phyloP scores from a whole-genome alignment of 257 asterid genomes.

The Solanum ossicruentum region DNA sequence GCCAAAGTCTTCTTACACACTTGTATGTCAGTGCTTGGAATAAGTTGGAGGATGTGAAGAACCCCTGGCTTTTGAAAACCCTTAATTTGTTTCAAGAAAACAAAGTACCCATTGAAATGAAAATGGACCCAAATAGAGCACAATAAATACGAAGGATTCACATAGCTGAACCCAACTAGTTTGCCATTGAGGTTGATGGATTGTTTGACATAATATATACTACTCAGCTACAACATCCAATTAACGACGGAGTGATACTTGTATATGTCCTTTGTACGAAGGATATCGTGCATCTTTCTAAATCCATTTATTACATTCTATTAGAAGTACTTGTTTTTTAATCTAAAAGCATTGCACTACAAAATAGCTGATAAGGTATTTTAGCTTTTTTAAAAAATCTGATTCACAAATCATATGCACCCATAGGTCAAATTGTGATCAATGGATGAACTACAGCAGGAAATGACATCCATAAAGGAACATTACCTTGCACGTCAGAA shows the following conservation, averaged over 20 bases:
- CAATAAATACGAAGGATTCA: not conserved
- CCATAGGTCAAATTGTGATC: not conserved
- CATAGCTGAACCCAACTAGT: not conserved
- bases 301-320: not conserved
- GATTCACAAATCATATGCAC: not conserved
- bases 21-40: not conserved
- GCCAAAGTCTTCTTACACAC: not conserved
- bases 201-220: not conserved
- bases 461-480: not conserved
- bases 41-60: not conserved
- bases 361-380: not conserved
- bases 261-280: not conserved
- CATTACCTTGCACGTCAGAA: slow-evolving; percentile 16
- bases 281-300: not conserved
- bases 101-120: not conserved
- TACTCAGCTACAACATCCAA: not conserved
- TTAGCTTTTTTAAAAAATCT: not conserved
- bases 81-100: not conserved
- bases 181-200: not conserved
- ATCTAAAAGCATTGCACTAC: not conserved
- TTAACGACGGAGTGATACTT: not conserved
- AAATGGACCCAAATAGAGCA: not conserved
- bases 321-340: not conserved
- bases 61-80: not conserved
- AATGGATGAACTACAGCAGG: not conserved